A percentile compares a stretch with the other conserved stretches of the same genome.
phyloP scores from a whole-genome alignment of 768 basidiomycete genomes.

The Mycena latifolia region DNA sequence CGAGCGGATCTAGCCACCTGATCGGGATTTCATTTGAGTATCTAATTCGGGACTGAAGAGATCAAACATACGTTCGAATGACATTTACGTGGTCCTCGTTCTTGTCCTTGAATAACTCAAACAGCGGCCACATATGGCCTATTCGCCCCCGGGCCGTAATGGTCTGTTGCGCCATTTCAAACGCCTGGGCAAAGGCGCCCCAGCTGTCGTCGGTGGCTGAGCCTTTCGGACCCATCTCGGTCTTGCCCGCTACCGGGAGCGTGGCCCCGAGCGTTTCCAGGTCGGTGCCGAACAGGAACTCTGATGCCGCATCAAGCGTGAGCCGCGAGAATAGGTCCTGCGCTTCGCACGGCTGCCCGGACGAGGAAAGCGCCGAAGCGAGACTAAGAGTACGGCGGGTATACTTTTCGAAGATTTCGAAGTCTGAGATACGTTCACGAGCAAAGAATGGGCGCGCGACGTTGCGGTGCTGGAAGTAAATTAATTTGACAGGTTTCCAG shows the following conservation, averaged over 20 bases:
- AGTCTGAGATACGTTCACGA: slow-evolving; percentile 78
- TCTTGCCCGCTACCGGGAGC: slow-evolving; percentile 63
- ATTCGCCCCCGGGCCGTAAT: slow-evolving; percentile 63
- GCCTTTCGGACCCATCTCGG: slow-evolving; percentile 66
- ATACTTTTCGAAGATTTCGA: slow-evolving; percentile 74
- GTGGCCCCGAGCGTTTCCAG: slow-evolving; percentile 68
- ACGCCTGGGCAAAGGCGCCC: slow-evolving; percentile 72
- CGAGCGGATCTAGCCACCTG: slow-evolving; percentile 71
- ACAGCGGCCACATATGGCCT: slow-evolving; percentile 71
- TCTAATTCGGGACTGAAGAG: slow-evolving; percentile 33
- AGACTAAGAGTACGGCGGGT: slow-evolving; percentile 60
- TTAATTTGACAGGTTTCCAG: background rate
- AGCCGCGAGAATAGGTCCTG: slow-evolving; percentile 80
- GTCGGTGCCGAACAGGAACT: slow-evolving; percentile 79
- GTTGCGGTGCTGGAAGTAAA: slow-evolving; percentile 64
- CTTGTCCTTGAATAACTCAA: slow-evolving; percentile 69
- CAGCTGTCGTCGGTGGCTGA: slow-evolving; percentile 70
- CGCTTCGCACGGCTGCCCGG: slow-evolving; percentile 64
- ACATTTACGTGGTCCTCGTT: slow-evolving; percentile 60
- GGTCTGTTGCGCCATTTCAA: slow-evolving; percentile 67
- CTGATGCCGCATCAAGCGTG: slow-evolving; percentile 78
- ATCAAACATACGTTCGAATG: slow-evolving; percentile 56
- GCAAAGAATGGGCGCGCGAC: slow-evolving; percentile 82
- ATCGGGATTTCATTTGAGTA: slow-evolving; percentile 37
- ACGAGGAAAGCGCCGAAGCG: slow-evolving; percentile 54